Evolutionary conservation across 1,284 basidiomycete species (phyloP).

Genomic region (Phellopilus nigrolimitatus): DNA sequence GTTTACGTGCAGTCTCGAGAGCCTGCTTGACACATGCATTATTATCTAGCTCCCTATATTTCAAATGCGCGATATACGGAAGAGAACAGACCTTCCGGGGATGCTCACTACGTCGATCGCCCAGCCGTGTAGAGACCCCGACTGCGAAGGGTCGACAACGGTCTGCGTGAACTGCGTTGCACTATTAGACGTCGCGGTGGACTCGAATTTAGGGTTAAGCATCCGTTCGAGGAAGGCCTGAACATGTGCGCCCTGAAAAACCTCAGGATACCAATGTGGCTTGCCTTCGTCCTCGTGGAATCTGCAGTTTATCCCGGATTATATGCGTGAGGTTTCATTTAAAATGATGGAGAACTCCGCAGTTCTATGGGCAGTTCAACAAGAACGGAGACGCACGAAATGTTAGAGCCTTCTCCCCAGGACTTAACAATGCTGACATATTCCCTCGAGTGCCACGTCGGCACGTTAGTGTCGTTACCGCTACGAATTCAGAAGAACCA

Average conservation of each 20-base stretch:
- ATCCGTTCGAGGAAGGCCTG: constrained; percentile 47
- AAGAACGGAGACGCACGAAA: constrained; percentile 38
- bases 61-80: constrained; percentile 21
- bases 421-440: constrained; percentile 50
- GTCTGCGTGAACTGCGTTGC: constrained; percentile 56
- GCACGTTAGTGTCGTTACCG: constrained; percentile 73
- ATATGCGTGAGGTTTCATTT: not conserved
- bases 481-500: constrained; percentile 33
- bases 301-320: constrained; percentile 32
- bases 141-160: constrained; percentile 57
- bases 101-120: constrained; percentile 46
- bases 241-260: constrained; percentile 54
- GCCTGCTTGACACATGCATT: constrained; percentile 25
- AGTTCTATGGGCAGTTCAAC: too few relatives aligned
- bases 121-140: constrained; percentile 64
- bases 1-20: constrained; percentile 31
- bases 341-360: too few relatives aligned
- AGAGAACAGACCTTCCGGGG: constrained; percentile 53
- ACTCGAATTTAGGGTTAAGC: constrained; percentile 22
- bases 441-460: constrained; percentile 74
- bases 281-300: constrained; percentile 58
- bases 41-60: not conserved
- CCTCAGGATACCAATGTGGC: constrained; percentile 65
- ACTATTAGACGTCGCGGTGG: constrained; percentile 10
- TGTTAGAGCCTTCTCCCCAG: constrained; percentile 48